Conservation (phyloP, 352 stramenopile genomes). For the Phytophthora multivora region DNA sequence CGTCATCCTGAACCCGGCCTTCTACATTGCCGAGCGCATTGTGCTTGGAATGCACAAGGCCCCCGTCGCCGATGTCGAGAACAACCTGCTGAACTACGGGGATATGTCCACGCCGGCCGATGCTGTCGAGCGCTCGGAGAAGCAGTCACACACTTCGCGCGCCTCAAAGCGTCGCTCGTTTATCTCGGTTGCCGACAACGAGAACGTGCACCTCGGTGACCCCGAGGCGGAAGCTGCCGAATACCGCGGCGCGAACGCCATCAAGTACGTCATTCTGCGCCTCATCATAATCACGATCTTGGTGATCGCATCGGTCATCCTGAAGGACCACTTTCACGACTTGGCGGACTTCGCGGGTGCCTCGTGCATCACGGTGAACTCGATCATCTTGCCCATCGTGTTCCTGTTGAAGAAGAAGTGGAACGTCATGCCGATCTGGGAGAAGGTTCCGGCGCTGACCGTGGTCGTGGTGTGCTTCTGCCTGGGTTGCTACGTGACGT, state of each 20-base stretch:
- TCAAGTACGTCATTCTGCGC: slow-evolving; percentile 49
- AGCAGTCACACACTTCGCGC: slow-evolving; percentile 18
- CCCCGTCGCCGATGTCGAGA: slow-evolving; percentile 28
- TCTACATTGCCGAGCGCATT: slow-evolving; percentile 53
- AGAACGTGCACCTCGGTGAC: slow-evolving; percentile 27
- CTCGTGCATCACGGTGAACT: slow-evolving; percentile 51
- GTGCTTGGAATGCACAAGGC: slow-evolving; percentile 56
- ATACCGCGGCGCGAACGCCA: slow-evolving; percentile 40
- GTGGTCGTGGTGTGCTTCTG: slow-evolving; percentile 35
- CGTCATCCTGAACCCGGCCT: slow-evolving; percentile 52
- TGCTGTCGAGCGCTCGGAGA: slow-evolving; percentile 14
- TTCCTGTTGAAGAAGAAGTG: slow-evolving; percentile 46
- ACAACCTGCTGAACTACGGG: slow-evolving; percentile 29
- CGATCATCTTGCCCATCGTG: slow-evolving; percentile 49
- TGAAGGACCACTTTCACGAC: slow-evolving; percentile 55
- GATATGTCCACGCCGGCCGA: slow-evolving; percentile 16
- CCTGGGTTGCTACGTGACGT: slow-evolving; percentile 40
- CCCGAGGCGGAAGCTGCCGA: slow-evolving; percentile 26
- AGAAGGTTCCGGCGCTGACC: slow-evolving; percentile 24
- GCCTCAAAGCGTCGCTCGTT: slow-evolving; percentile 36
- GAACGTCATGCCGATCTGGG: slow-evolving; percentile 27
- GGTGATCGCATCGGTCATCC: slow-evolving; percentile 40
- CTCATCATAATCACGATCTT: slow-evolving; percentile 40
- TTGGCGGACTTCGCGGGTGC: slow-evolving; percentile 47
- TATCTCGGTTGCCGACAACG: slow-evolving; percentile 47